phyloP scores from a whole-genome alignment of 2,329 filamentous ascomycete species.

The Aspergillus latus region DNA sequence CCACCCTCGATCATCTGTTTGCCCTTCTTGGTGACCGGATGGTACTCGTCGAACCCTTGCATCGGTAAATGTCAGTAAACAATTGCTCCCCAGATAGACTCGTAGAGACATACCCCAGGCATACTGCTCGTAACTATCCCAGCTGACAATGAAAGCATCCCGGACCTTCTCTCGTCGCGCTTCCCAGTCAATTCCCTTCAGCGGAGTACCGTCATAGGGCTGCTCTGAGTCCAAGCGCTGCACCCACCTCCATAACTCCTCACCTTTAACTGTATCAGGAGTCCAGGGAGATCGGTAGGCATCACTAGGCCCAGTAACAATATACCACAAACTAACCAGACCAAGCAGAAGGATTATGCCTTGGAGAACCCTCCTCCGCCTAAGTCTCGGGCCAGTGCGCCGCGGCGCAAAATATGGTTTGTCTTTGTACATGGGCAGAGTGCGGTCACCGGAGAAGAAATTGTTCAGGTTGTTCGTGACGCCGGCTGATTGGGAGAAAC shows the following conservation, averaged over 20 bases:
- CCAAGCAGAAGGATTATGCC: slow-evolving; percentile 56
- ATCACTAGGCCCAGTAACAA: slow-evolving; percentile 34
- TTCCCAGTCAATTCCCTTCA: slow-evolving; percentile 66
- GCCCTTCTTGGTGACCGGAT: slow-evolving; percentile 76
- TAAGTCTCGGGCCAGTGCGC: slow-evolving; percentile 58
- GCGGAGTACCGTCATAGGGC: slow-evolving; percentile 25
- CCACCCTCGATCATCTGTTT: slow-evolving; percentile 83
- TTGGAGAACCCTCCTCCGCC: slow-evolving; percentile 63
- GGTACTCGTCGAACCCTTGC: slow-evolving; percentile 68
- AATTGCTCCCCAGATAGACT: not conserved
- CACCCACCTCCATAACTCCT: slow-evolving; percentile 58
- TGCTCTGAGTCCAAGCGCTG: slow-evolving; percentile 49
- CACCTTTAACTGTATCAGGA: slow-evolving; percentile 38
- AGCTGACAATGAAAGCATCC: slow-evolving; percentile 87
- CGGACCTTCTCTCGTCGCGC: slow-evolving; percentile 76
- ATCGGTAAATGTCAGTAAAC: slow-evolving; percentile 4
- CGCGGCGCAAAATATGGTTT: slow-evolving; percentile 73
- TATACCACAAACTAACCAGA: slow-evolving; percentile 65
- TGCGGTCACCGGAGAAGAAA: slow-evolving; percentile 62
- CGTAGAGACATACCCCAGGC: slow-evolving; percentile 74
- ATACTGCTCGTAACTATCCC: slow-evolving; percentile 88
- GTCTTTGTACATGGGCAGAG: slow-evolving; percentile 96
- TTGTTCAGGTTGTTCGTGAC: slow-evolving; percentile 64
- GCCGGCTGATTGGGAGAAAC: slow-evolving; percentile 41
- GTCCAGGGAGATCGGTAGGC: slow-evolving; percentile 24